A percentile compares a stretch with the other conserved stretches of the same genome.
These are phyloP conservation scores for Eragrostis curvula DNA, from an alignment of 176 grass and related monocot species.

Conservation along the genomic window DNA sequence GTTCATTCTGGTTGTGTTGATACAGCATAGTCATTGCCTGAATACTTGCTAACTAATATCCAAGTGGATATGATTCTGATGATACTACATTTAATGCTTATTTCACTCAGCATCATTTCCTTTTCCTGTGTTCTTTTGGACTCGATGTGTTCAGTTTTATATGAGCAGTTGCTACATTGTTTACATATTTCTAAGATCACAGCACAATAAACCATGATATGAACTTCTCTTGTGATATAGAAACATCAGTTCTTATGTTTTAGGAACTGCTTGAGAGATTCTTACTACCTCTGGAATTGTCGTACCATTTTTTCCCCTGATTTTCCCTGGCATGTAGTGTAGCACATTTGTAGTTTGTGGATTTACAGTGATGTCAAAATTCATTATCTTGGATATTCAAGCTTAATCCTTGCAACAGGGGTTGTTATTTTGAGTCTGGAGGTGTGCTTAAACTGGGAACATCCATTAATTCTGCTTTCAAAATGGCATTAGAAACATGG, in stretches of 20 bases:
- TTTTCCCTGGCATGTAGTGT: neutral
- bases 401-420: constrained; percentile 61
- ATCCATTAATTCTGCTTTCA: constrained; percentile 84
- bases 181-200: constrained; percentile 26
- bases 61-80: neutral
- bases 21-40: neutral
- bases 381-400: constrained; percentile 20
- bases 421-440: constrained; percentile 92
- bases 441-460: constrained; percentile 84
- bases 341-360: neutral
- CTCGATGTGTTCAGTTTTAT: neutral
- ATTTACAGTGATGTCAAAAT: neutral
- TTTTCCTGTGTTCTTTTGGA: neutral
- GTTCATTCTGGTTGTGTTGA: constrained; percentile 1
- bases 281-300: neutral
- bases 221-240: neutral
- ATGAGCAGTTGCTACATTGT: neutral
- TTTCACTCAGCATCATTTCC: neutral
- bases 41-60: neutral
- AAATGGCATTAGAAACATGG: constrained; percentile 93
- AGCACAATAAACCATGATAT: neutral
- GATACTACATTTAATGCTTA: neutral
- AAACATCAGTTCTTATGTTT: neutral
- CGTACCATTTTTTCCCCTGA: neutral
- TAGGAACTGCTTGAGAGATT: neutral